Percentiles rank a stretch among this genome's conserved stretches.
Conservation (phyloP, 2,329 filamentous ascomycete species). For the Sporothrix globosa region DNA sequence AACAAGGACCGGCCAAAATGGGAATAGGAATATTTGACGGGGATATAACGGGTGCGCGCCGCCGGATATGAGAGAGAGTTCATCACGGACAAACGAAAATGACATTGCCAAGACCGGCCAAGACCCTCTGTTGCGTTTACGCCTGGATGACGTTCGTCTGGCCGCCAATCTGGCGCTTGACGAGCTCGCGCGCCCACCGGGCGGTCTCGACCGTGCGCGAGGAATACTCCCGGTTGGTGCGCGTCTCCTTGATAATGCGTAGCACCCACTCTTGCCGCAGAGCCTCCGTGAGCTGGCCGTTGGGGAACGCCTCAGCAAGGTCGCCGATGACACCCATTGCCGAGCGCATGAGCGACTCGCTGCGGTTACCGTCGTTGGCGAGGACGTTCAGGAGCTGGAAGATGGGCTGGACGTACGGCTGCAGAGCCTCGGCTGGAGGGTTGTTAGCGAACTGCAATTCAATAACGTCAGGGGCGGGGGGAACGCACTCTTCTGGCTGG, state of each 20-base stretch:
- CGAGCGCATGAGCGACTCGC: conserved; percentile 88
- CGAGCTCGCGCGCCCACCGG: conserved; percentile 95
- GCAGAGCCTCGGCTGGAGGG: conserved; percentile 65
- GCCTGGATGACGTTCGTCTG: conserved; percentile 55
- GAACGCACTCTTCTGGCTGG: conserved; percentile 71
- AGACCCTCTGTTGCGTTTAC: conserved; percentile 41
- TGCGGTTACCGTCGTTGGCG: conserved; percentile 80
- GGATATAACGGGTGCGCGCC: conserved; percentile 19
- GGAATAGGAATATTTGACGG: background rate
- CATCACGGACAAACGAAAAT: conserved; percentile 11
- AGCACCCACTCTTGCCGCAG: conserved; percentile 94
- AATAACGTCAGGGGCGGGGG: background rate
- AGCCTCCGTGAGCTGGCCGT: conserved; percentile 78
- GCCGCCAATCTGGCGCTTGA: conserved; percentile 81
- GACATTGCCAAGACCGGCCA: background rate
- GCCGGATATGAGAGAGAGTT: background rate
- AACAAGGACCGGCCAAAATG: background rate
- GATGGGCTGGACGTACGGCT: conserved; percentile 79
- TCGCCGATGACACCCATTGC: conserved; percentile 98
- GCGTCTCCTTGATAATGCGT: conserved; percentile 86
- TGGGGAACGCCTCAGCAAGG: conserved; percentile 89
- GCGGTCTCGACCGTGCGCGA: conserved; percentile 88
- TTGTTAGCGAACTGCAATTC: conserved; percentile 40
- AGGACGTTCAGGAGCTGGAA: conserved; percentile 85
- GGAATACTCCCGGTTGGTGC: conserved; percentile 83